These are phyloP conservation scores for Colletotrichum paranaense DNA, from an alignment of 2,329 filamentous ascomycete species.

Conservation along the genomic window DNA sequence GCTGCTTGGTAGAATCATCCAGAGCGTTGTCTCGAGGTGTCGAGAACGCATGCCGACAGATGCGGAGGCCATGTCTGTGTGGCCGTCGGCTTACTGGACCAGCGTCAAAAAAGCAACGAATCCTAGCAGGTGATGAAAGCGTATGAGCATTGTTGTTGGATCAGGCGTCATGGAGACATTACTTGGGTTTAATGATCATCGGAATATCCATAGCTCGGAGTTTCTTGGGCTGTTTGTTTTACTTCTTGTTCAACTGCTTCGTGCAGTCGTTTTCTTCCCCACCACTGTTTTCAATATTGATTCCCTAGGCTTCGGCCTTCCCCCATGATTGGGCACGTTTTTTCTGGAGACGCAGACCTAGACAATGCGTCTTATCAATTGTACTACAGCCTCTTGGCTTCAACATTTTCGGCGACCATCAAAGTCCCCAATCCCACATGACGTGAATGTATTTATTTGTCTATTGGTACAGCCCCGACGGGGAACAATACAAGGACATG, in stretches of 20 bases:
- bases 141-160: constrained; percentile 25
- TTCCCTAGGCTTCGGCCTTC: background rate
- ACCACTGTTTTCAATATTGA: constrained; percentile 27
- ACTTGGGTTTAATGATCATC: constrained; percentile 33
- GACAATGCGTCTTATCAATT: constrained; percentile 12
- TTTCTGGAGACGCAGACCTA: background rate
- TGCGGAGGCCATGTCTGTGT: constrained; percentile 63
- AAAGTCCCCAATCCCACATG: background rate
- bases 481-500: constrained; percentile 11
- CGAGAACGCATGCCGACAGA: constrained; percentile 69
- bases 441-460: constrained; percentile 19
- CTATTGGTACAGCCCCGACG: constrained; percentile 31
- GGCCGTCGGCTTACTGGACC: constrained; percentile 72
- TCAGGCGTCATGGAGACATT: constrained; percentile 23
- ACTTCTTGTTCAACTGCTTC: constrained; percentile 24
- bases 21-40: constrained; percentile 70
- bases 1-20: constrained; percentile 69
- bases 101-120: constrained; percentile 65
- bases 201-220: constrained; percentile 35
- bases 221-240: constrained; percentile 26
- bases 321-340: background rate
- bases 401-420: background rate
- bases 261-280: constrained; percentile 4
- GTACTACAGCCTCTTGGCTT: background rate
- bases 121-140: constrained; percentile 34